Evolutionary conservation across 176 grass and related monocot species (phyloP), one percentile per base, ranked within the genome.

Genomic region (Oryza australiensis): DNA sequence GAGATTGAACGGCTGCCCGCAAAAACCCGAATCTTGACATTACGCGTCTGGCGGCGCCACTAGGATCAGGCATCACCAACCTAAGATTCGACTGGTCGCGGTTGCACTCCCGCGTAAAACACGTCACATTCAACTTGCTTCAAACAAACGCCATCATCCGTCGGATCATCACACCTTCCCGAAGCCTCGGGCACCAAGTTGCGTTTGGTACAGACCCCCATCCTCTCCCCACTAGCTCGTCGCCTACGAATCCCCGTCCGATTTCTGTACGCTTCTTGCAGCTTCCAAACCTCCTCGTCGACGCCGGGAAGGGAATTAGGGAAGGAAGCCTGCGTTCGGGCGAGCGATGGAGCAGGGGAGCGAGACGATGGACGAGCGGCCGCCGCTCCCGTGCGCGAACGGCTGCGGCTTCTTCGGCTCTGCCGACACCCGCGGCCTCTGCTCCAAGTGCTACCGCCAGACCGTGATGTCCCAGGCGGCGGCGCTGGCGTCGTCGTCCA

Each of bases 331-430:
- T 23, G 51, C 40, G 62, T 51, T 9, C 33, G 27, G 12, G 9
- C 30, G 6, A 68, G 14, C 78, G 29, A 95, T 90, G 87, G 90
- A 90, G 86, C 66, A 79, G 68, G 26, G 73, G 11, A 81, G 82
- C 74, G 59, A 83, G 62, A 92, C 80, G 11, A 23, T 1, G 11
- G 82, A 72, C 38, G 35, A 69, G 2, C 1, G 9, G 35, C 35
- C 35, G 13, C 86, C 86, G 11, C 82, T 77, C 69, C 90, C 68
- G 2, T 95, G 93, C 80, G 82, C 66, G 80, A 90, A 90, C 80
- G 87, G 88, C 71, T 97, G 90, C 57, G 88, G 94, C 72, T 93
- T 89, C 83, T 97, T 93, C 77, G 90, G 90, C 43, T 89, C 62
- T 48, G 73, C 86, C 1, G 85, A 78, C 7, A 89, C 94, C 24